Evolutionary conservation across 73 alveolate genomes (phyloP).

Genomic region (Symbiodinium pilosum): DNA sequence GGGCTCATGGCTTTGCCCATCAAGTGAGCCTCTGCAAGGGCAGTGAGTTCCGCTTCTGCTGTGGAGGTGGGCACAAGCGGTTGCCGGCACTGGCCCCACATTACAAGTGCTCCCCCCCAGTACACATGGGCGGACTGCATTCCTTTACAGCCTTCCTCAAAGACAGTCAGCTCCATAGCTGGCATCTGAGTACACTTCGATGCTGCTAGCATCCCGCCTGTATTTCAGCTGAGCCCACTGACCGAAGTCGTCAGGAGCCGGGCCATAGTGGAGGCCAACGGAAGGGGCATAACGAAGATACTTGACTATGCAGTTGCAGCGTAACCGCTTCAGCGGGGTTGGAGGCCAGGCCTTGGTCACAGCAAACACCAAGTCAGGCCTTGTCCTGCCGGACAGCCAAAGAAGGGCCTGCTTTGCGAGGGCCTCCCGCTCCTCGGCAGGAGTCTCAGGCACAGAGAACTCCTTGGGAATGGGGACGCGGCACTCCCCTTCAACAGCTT

Average conservation of each 20-base stretch:
- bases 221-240: background rate
- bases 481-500: background rate
- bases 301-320: background rate
- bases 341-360: background rate
- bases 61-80: background rate
- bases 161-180: background rate
- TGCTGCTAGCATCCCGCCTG: background rate
- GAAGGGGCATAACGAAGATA: background rate
- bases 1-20: background rate
- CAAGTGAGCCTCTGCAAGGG: background rate
- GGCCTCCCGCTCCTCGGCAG: background rate
- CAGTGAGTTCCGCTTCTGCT: background rate
- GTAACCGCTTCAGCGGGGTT: background rate
- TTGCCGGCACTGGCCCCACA: background rate
- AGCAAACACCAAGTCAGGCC: background rate
- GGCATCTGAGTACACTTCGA: background rate
- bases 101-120: background rate
- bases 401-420: background rate
- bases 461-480: background rate
- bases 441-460: background rate
- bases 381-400: background rate
- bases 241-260: background rate
- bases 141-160: background rate
- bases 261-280: background rate
- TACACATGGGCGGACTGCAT: background rate